Conservation (phyloP, 2,329 filamentous ascomycete genomes). For the Cryphonectria carpinicola region DNA sequence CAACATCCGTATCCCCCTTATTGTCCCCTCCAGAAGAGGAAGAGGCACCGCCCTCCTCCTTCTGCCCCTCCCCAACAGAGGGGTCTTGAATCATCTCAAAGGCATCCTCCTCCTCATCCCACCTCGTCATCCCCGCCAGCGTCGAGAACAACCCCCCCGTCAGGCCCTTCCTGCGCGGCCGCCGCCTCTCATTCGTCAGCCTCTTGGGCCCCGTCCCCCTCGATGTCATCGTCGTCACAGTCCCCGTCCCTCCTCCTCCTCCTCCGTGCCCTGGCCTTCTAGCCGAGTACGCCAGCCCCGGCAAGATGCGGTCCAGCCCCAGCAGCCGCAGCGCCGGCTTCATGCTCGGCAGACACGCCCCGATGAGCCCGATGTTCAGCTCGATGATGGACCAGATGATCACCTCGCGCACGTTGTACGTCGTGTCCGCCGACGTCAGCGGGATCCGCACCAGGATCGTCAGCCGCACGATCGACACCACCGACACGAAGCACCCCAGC, state of each 20-base stretch:
- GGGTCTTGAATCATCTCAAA: not conserved
- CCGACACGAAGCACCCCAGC: not conserved
- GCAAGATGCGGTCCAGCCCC: not conserved
- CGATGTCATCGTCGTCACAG: not conserved
- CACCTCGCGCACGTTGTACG: not conserved
- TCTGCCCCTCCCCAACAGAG: not conserved
- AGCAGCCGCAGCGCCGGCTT: slow-evolving; percentile 5
- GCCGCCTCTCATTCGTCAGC: slow-evolving; percentile 3
- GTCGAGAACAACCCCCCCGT: not conserved
- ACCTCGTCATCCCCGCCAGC: not conserved
- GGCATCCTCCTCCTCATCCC: not conserved
- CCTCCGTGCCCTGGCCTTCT: not conserved
- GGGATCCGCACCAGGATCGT: not conserved
- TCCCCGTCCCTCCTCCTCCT: not conserved
- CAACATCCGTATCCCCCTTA: not conserved
- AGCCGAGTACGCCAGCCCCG: not conserved
- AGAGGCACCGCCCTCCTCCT: not conserved
- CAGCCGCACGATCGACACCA: slow-evolving; percentile 1
- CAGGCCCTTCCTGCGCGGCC: not conserved
- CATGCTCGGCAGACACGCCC: not conserved
- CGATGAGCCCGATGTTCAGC: not conserved
- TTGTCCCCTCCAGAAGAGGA: not conserved
- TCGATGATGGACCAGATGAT: slow-evolving; percentile 1
- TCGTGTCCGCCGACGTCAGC: slow-evolving; percentile 1
- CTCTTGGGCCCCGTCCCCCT: not conserved